Conservation (phyloP, 768 basidiomycete species). For the Boletus barrowsii region DNA sequence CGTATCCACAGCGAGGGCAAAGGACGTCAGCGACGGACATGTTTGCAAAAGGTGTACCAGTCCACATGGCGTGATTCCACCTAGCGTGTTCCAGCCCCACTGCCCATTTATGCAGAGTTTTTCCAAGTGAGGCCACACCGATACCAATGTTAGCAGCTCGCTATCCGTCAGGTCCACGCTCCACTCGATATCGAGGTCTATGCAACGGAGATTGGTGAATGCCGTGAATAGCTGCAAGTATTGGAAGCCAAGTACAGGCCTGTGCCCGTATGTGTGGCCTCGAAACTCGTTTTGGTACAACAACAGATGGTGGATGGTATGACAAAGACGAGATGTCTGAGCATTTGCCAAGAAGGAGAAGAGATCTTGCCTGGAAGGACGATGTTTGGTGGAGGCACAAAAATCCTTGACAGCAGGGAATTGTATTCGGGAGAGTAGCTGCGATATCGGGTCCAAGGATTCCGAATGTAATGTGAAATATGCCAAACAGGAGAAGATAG, state of each 20-base stretch:
- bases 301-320: background rate
- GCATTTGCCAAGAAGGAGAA: background rate
- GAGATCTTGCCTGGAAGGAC: background rate
- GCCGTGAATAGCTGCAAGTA: background rate
- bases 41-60: background rate
- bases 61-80: background rate
- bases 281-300: background rate
- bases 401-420: background rate
- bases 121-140: background rate
- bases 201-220: background rate
- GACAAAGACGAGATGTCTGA: background rate
- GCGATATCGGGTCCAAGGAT: background rate
- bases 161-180: background rate
- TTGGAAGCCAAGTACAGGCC: background rate
- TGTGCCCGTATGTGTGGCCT: too few species aligned
- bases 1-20: background rate
- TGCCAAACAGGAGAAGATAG: background rate
- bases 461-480: background rate
- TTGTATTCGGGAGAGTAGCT: background rate
- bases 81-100: background rate
- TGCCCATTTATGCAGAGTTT: background rate
- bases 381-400: background rate
- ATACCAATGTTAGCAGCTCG: background rate
- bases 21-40: background rate
- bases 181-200: background rate